Evolutionary conservation across 73 alveolate species (phyloP), one percentile per base, ranked within the genome.

Genomic region (Paramecium sexaurelia): DNA sequence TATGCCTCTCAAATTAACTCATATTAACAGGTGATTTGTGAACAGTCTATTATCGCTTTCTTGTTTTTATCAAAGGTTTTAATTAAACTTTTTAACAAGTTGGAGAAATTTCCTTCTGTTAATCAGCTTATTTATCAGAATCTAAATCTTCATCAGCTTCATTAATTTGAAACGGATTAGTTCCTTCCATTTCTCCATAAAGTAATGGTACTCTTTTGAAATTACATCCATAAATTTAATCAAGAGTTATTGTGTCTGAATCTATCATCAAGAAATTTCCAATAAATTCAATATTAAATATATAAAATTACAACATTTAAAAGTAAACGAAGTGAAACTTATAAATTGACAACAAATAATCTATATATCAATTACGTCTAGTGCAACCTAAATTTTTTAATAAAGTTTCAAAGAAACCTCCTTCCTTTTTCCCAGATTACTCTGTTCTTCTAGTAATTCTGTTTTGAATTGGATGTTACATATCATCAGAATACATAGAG

Each of bases 141-240:
- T 61, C 83, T 61, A 61, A 71, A 36, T 71, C 86, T 40, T 71
- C 86, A 37, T 71, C 86, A 71, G 56, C 29, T 24, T 71, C 86
- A 71, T 71, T 71, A 11, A 71, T 71, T 36, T 10, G 26, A 36
- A 71, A 35, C 2, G 86, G 86, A 33, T 29, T 71, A 29, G 86
- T 71, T 27, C 86, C 86, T 36, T 71, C 86, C 86, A 71, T 71
- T 33, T 71, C 86, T 11, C 19, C 57, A 33, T 33, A 29, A 29
- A 36, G 35, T 35, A 37, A 11, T 35, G 86, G 56, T 15, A 71
- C 57, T 19, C 86, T 71, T 71, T 36, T 71, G 86, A 71, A 71
- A 37, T 71, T 71, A 17, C 57, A 35, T 15, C 86, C 86, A 37
- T 35, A 71, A 27, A 71, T 71, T 35, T 71, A 40, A 36, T 71